A percentile compares a stretch with the other conserved stretches of the same genome.
Evolutionary conservation across 192 early-diverging fungal species (phyloP).

Genomic region (Podila minutissima): DNA sequence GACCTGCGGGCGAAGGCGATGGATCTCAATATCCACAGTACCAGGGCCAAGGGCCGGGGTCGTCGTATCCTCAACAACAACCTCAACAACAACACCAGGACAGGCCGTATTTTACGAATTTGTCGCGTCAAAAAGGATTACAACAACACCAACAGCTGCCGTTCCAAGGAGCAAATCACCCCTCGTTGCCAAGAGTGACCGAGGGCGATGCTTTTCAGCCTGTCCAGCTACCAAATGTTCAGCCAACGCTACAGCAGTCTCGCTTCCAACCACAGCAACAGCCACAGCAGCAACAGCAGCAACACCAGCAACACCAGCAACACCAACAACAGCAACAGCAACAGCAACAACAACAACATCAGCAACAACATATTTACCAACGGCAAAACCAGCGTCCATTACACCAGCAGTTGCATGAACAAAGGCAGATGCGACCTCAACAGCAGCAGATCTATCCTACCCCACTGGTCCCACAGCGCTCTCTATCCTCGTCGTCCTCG

Average conservation of each 20-base stretch:
- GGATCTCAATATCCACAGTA: background rate
- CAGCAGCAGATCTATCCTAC: constrained; percentile 1
- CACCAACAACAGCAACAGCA: background rate
- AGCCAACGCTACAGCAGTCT: background rate
- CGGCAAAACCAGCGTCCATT: background rate
- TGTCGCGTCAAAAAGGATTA: too few species aligned
- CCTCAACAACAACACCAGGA: too few species aligned
- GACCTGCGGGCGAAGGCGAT: background rate
- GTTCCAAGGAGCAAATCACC: background rate
- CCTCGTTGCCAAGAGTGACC: background rate
- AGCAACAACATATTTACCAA: background rate
- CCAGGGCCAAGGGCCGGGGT: background rate
- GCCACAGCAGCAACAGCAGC: background rate
- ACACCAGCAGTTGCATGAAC: constrained; percentile 2
- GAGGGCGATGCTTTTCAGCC: background rate
- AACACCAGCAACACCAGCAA: background rate
- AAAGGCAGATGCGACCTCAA: background rate
- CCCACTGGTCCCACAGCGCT: background rate
- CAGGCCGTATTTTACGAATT: too few species aligned
- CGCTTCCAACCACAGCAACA: background rate
- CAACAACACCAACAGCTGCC: background rate
- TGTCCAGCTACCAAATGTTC: background rate
- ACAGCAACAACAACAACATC: background rate
- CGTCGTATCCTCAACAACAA: background rate
- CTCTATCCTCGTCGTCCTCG: background rate